Percentiles rank a stretch among this genome's conserved stretches.
Evolutionary conservation across 306 rosid genomes (phyloP).

Genomic region (Phaseolus lunatus): DNA sequence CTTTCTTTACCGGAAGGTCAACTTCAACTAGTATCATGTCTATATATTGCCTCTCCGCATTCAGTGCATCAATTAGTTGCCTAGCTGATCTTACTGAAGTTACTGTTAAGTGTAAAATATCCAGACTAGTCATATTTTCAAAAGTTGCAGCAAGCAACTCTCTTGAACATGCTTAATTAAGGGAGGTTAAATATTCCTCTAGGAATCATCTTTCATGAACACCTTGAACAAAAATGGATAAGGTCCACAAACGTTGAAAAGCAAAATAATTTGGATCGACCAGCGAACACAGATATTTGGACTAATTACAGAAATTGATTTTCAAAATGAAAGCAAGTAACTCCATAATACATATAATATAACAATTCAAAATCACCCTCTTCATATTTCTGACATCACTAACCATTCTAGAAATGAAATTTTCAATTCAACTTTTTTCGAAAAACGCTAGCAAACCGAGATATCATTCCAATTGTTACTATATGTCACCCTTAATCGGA

Average conservation of each 20-base stretch:
- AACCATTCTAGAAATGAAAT: neutral
- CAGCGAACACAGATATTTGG: neutral
- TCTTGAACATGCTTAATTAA: neutral
- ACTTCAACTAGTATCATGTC: slow-evolving; percentile 91
- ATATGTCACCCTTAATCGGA: neutral
- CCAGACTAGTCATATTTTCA: neutral
- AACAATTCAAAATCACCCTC: slow-evolving; percentile 1
- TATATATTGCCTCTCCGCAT: slow-evolving; percentile 89
- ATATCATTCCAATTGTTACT: neutral
- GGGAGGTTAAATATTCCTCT: neutral
- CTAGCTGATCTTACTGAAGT: slow-evolving; percentile 81
- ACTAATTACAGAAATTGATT: slow-evolving; percentile 3
- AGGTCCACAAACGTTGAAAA: neutral
- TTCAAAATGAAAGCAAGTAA: neutral
- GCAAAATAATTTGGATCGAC: slow-evolving; percentile 6
- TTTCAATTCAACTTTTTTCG: neutral
- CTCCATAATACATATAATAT: no score
- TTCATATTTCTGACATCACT: neutral
- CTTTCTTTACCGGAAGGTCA: slow-evolving; percentile 88
- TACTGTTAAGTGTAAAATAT: slow-evolving; percentile 59
- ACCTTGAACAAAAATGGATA: slow-evolving; percentile 13
- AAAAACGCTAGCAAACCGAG: neutral
- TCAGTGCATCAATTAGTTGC: slow-evolving; percentile 94
- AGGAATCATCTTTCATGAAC: neutral
- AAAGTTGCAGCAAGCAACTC: slow-evolving; percentile 30